Evolutionary conservation across 1,284 basidiomycete genomes (phyloP), one percentile per base, ranked within the genome.

Genomic region (Coniophora puteana): DNA sequence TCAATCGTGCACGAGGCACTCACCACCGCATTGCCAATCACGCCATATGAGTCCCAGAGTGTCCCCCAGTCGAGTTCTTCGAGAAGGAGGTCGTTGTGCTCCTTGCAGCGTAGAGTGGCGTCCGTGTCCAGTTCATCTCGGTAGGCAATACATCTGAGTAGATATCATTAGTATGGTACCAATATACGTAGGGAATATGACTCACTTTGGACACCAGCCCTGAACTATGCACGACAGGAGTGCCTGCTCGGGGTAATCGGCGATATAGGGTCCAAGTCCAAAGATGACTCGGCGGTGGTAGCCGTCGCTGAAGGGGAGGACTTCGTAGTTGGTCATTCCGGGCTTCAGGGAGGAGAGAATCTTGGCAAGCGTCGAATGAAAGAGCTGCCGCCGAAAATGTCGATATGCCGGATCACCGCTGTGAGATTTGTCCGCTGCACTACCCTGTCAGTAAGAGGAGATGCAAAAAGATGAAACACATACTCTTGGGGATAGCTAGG

Each of bases 401-500:
- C 41, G 31, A 24, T 43, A 46, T 13, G 34, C 27, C 4, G 27
- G 20, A 21, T 11, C 25, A 37, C 27, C 33, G 5, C n/a, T 18
- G 25, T 35, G 16, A 13, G 38, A 17, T 21, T 40, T 44, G 10
- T 36, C 14, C 1, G 42, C 45, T 46, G 30, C n/a, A n/a, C n/a
- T n/a, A n/a, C n/a, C 7, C 18, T 1, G 12, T 23, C 4, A 18
- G 13, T 26, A 8, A 30, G 13, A 12, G 13, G 4, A 8, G 3
- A 16, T 17, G 17, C 11, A 33, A 20, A 20, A 26, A 20, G 20
- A 13, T 13, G 10, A n/a, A 16, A 20, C 14, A 36, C 48, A 11
- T 40, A 65, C 62, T 51, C 45, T 64, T 64, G 2, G 57, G 63
- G 29, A 65, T 64, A 4, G 62, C 52, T 2, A 65, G 53, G 38